Evolutionary conservation across 805 yeast species (phyloP), one percentile per base, ranked within the genome.

Genomic region (Candida xiaguanensis): DNA sequence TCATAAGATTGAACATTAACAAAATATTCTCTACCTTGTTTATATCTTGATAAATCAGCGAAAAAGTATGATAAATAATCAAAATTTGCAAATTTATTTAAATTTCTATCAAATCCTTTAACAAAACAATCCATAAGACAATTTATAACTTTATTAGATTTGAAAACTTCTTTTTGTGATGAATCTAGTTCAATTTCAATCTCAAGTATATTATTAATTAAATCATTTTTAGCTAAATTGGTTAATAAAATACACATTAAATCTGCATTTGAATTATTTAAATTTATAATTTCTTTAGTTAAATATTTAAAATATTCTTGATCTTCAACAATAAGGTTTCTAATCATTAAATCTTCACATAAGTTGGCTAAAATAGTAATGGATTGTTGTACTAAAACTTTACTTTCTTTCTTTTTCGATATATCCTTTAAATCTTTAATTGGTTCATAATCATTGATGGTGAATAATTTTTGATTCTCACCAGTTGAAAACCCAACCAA

Each of bases 61-160:
- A 93, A 90, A 56, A 87, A 87, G 58, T 82, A 88, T 1, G 95
- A 75, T 46, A 93, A 67, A 57, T 86, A 90, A 58, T 90, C 96
- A 53, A 64, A 91, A 49, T 77, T 75, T 2, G 95, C 93, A 50
- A 68, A 73, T 52, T 74, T 75, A 65, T 87, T 88, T 43, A 88
- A 68, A 12, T 77, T 60, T 55, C 87, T 71, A 51, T 84, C 89
- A 33, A 75, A 70, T 6, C 96, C 96, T 54, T 85, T 85, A 29
- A 89, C 95, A 56, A 88, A 89, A 53, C 90, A 80, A 61, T 87
- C 95, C 80, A 90, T 78, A 23, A 90, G 67, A 58, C 90, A 84
- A 52, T 86, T 95, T 62, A 88, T 71, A 5, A 79, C 81, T 17
- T 65, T 70, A 8, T 48, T 51, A 46, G 85, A 78, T 44, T 56